Evolutionary conservation across 139 green algal species (phyloP).

Genomic region (Monoraphidium neglectum): DNA sequence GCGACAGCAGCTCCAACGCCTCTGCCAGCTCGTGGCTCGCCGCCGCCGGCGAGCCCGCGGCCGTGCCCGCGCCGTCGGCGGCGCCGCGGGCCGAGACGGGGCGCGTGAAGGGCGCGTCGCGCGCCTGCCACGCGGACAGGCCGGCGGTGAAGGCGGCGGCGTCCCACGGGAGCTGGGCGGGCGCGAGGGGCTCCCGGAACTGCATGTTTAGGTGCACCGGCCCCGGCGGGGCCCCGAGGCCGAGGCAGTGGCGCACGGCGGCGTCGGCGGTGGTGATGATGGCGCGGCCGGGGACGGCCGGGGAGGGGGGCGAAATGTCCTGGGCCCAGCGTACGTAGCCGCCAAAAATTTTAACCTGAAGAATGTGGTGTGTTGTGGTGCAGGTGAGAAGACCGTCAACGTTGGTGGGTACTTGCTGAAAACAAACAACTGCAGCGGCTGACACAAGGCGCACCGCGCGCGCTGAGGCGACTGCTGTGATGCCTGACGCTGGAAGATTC

Average conservation of each 20-base stretch:
- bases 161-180: conserved; percentile 41
- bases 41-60: not conserved
- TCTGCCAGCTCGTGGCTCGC: conserved; percentile 7
- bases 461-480: too few species aligned
- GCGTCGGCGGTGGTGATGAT: conserved; percentile 72
- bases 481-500: too few species aligned
- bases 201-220: conserved; percentile 97
- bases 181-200: conserved; percentile 94
- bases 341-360: conserved; percentile 94
- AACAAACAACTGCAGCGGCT: too few species aligned
- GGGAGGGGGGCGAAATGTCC: conserved; percentile 75
- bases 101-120: conserved; percentile 43
- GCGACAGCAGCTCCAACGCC: conserved; percentile 34
- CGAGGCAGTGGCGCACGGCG: conserved; percentile 50
- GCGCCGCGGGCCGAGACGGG: not conserved
- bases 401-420: too few species aligned
- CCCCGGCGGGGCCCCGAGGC: conserved; percentile 46
- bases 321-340: conserved; percentile 77
- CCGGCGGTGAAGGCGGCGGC: conserved; percentile 47
- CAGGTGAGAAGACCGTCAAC: too few species aligned
- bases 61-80: not conserved
- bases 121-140: conserved; percentile 60
- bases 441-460: too few species aligned
- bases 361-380: too few species aligned
- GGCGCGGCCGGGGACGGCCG: conserved; percentile 52